phyloP scores from a whole-genome alignment of 305 asterid species.

The Vinca major region DNA sequence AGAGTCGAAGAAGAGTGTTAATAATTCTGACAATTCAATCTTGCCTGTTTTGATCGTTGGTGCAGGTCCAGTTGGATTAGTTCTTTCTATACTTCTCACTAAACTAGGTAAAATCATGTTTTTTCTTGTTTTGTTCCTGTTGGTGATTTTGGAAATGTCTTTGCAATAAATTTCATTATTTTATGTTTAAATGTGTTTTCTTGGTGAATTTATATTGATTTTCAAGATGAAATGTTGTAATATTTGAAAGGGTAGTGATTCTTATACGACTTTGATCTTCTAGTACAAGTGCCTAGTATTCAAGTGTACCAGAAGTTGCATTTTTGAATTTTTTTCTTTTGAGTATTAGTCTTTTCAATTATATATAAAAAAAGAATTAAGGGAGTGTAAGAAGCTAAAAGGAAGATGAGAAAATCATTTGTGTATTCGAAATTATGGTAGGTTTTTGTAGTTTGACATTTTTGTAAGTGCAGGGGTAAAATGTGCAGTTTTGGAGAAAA shows the following conservation, averaged over 20 bases:
- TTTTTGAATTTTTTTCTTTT: too few relatives aligned
- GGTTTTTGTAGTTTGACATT: not conserved
- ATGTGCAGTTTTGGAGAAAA: constrained; percentile 78
- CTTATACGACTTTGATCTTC: too few relatives aligned
- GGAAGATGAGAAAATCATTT: too few relatives aligned
- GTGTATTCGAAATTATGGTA: not conserved
- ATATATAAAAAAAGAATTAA: too few relatives aligned
- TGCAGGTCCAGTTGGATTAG: constrained; percentile 93
- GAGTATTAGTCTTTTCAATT: too few relatives aligned
- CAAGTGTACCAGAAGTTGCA: too few relatives aligned
- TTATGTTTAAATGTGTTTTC: not conserved
- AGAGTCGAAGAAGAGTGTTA: constrained; percentile 10
- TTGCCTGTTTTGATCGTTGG: constrained; percentile 83
- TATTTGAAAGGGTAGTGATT: not conserved
- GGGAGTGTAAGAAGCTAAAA: too few relatives aligned
- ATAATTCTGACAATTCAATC: constrained; percentile 28
- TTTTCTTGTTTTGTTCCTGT: too few relatives aligned
- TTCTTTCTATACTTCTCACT: constrained; percentile 72
- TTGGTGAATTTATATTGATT: not conserved
- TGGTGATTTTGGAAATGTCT: not conserved
- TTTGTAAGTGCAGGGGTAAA: constrained; percentile 38
- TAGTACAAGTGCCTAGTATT: too few relatives aligned
- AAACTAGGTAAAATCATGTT: constrained; percentile 43
- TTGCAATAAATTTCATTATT: not conserved
- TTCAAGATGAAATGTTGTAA: constrained; percentile 3